phyloP scores from a whole-genome alignment of 192 early-diverging fungal species.

The Backusella luteola region DNA sequence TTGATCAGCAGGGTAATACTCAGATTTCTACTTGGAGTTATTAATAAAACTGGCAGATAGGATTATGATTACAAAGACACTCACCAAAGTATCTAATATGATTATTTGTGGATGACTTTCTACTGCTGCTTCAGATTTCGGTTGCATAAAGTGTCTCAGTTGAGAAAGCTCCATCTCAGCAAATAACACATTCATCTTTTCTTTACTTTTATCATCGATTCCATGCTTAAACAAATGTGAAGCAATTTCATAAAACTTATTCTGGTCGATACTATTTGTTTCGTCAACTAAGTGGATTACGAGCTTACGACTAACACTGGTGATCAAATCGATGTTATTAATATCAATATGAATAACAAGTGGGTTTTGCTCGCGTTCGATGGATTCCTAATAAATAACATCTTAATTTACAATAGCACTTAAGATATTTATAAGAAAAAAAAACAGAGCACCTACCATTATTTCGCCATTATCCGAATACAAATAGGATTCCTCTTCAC shows the following conservation, averaged over 20 bases:
- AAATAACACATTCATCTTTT: conserved; percentile 45
- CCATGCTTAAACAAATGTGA: neutral
- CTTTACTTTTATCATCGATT: conserved; percentile 1
- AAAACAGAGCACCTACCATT: neutral
- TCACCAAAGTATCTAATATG: conserved; percentile 20
- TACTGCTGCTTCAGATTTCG: conserved; percentile 42
- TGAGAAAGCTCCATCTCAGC: conserved; percentile 60
- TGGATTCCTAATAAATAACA: neutral
- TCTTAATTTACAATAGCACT: neutral
- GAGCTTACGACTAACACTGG: conserved; percentile 61
- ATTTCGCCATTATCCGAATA: conserved; percentile 29
- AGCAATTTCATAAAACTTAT: conserved; percentile 14
- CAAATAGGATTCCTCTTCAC: neutral
- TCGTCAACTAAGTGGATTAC: conserved; percentile 67
- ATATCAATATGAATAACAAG: conserved; percentile 61
- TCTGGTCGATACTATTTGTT: conserved; percentile 7
- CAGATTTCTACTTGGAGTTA: neutral
- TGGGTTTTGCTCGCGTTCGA: conserved; percentile 65
- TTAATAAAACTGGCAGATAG: neutral
- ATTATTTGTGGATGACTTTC: conserved; percentile 8
- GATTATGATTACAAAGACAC: neutral
- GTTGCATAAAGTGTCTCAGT: conserved; percentile 57
- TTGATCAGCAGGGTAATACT: neutral
- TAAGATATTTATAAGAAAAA: neutral
- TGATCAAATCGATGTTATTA: conserved; percentile 63